These are phyloP conservation scores for Lachancea kluyveri DNA, from an alignment of 805 yeast species.

Conservation along the genomic window DNA sequence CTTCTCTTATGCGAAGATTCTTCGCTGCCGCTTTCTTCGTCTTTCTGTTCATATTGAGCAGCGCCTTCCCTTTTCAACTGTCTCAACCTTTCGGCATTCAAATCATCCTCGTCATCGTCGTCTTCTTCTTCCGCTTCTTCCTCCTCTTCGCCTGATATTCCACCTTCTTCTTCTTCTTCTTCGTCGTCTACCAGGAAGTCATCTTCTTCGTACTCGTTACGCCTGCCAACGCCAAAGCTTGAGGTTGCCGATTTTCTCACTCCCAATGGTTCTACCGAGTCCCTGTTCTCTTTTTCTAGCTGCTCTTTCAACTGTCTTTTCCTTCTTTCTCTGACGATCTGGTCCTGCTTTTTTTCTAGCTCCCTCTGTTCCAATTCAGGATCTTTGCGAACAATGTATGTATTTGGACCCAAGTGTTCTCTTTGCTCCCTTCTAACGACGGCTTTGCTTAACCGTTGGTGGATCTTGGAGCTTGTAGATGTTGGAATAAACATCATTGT, in stretches of 20 bases:
- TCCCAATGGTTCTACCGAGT: slow-evolving; percentile 34
- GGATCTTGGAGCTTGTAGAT: slow-evolving; percentile 81
- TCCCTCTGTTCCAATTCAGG: slow-evolving; percentile 64
- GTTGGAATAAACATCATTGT: slow-evolving; percentile 79
- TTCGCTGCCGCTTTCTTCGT: slow-evolving; percentile 33
- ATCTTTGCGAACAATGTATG: slow-evolving; percentile 43
- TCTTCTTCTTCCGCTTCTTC: slow-evolving; percentile 40
- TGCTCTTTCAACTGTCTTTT: slow-evolving; percentile 49
- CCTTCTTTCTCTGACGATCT: slow-evolving; percentile 59
- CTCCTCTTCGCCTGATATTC: slow-evolving; percentile 24
- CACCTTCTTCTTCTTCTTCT: slow-evolving; percentile 28
- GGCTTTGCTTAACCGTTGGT: slow-evolving; percentile 69
- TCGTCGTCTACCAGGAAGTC: slow-evolving; percentile 33
- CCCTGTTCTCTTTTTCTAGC: slow-evolving; percentile 53
- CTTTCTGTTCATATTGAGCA: slow-evolving; percentile 36
- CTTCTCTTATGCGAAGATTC: slow-evolving; percentile 30
- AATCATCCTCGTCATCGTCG: slow-evolving; percentile 42
- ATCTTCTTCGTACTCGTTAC: slow-evolving; percentile 31
- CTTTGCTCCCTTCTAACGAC: slow-evolving; percentile 37
- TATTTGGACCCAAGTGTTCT: slow-evolving; percentile 33
- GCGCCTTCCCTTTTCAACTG: slow-evolving; percentile 52
- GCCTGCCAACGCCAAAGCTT: slow-evolving; percentile 11
- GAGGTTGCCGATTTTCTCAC: slow-evolving; percentile 6
- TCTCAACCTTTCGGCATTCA: slow-evolving; percentile 54
- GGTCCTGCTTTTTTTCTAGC: slow-evolving; percentile 61